phyloP scores from a whole-genome alignment of 352 stramenopile genomes.

The Saprolegnia parasitica region DNA sequence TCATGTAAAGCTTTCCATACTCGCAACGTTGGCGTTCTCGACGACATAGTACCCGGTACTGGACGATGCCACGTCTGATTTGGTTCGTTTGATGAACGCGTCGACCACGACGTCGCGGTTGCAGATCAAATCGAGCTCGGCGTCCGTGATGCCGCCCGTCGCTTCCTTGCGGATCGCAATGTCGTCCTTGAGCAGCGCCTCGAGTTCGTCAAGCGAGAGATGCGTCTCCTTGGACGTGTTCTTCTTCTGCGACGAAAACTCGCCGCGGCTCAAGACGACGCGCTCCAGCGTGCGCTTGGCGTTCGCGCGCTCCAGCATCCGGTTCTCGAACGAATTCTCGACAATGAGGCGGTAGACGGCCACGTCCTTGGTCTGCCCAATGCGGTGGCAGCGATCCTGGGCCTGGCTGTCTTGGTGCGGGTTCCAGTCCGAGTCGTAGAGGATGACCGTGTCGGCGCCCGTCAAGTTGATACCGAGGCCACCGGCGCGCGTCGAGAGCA shows the following conservation, averaged over 20 bases:
- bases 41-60: conserved; percentile 74
- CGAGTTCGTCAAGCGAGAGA: conserved; percentile 70
- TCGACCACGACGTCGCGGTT: conserved; percentile 65
- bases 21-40: conserved; percentile 41
- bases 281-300: conserved; percentile 90
- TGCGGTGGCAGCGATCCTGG: conserved; percentile 87
- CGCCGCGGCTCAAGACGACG: conserved; percentile 81
- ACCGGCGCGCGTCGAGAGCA: conserved; percentile 88
- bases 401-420: conserved; percentile 94
- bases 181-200: conserved; percentile 69
- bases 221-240: conserved; percentile 25
- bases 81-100: conserved; percentile 55
- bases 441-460: conserved; percentile 95
- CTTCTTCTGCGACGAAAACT: conserved; percentile 67
- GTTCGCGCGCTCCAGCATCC: conserved; percentile 88
- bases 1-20: conserved; percentile 51
- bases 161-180: conserved; percentile 65
- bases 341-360: conserved; percentile 91
- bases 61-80: background rate
- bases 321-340: conserved; percentile 92
- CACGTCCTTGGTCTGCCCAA: conserved; percentile 87
- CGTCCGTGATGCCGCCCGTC: conserved; percentile 60
- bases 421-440: conserved; percentile 99
- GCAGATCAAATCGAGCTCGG: conserved; percentile 60
- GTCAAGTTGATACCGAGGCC: conserved; percentile 97